A percentile compares a stretch with the other conserved stretches of the same genome.
Evolutionary conservation across 345 rosid genomes (phyloP).

Genomic region (Heritiera littoralis): DNA sequence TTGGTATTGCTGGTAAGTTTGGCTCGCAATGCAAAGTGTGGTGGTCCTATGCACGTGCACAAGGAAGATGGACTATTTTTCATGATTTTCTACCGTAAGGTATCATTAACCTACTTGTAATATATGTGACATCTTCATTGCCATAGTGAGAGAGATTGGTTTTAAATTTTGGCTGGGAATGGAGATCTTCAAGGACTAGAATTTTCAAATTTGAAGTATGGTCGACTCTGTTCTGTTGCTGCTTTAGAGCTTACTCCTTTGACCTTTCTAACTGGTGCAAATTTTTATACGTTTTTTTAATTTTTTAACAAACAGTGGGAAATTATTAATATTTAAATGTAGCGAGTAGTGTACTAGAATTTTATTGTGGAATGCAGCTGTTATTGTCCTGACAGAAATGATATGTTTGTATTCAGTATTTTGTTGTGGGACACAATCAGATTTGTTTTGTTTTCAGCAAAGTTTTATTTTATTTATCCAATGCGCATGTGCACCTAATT

Average conservation of each 20-base stretch:
- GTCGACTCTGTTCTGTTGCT: no score
- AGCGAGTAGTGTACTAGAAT: no score
- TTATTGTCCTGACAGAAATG: neutral
- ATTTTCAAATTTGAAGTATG: neutral
- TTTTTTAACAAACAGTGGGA: neutral
- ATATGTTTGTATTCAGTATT: neutral
- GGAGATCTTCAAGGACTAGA: neutral
- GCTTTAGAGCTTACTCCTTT: no score
- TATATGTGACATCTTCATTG: no score
- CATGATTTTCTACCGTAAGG: neutral
- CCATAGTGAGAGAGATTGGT: neutral
- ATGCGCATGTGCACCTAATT: no score
- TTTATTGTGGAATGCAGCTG: neutral
- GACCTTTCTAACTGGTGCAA: neutral
- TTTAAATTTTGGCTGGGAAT: neutral
- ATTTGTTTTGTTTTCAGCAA: neutral
- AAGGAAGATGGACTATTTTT: neutral
- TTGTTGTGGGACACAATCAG: neutral
- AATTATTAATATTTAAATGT: neutral
- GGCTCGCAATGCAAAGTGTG: no score
- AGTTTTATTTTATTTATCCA: neutral
- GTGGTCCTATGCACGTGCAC: neutral
- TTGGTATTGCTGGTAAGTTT: constrained; percentile 5
- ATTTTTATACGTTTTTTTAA: neutral
- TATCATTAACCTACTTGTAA: neutral